Conservation (phyloP, 1,139 yeast species). For the Taphrina deformans region DNA sequence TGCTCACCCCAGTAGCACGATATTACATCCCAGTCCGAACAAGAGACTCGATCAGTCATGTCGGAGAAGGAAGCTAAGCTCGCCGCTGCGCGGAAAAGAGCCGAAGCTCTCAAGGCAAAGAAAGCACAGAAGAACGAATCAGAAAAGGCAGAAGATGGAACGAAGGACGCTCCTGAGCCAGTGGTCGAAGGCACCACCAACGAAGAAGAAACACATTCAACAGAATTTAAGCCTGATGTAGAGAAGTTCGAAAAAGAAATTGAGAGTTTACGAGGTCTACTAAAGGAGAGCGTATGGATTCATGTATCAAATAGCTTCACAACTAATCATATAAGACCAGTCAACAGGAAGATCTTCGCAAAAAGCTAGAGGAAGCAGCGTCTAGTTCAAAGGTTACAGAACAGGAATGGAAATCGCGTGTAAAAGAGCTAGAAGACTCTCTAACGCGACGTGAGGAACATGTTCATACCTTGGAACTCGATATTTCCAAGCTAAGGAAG, state of each 20-base stretch:
- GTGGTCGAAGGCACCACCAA: background rate
- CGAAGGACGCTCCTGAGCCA: background rate
- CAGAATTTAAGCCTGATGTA: background rate
- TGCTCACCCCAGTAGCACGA: too few relatives aligned
- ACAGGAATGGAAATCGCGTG: background rate
- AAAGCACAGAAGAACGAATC: conserved; percentile 9
- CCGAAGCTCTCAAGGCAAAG: conserved; percentile 20
- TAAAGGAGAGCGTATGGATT: conserved; percentile 1
- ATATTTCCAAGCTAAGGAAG: conserved; percentile 4
- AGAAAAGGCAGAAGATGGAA: background rate
- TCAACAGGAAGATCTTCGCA: conserved; percentile 7
- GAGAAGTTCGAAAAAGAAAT: conserved; percentile 8
- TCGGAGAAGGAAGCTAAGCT: conserved; percentile 32
- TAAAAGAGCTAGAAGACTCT: conserved; percentile 1
- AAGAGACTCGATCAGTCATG: too few relatives aligned
- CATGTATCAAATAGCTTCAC: background rate
- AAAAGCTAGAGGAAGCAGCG: background rate
- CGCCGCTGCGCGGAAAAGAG: conserved; percentile 31
- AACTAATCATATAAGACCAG: background rate
- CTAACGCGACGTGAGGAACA: conserved; percentile 13
- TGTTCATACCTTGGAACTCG: conserved; percentile 8
- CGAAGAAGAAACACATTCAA: background rate
- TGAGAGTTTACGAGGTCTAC: background rate
- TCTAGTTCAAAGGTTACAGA: background rate
- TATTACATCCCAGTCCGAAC: too few relatives aligned